Conservation (phyloP, 306 rosid species). For the Vigna radiata region DNA sequence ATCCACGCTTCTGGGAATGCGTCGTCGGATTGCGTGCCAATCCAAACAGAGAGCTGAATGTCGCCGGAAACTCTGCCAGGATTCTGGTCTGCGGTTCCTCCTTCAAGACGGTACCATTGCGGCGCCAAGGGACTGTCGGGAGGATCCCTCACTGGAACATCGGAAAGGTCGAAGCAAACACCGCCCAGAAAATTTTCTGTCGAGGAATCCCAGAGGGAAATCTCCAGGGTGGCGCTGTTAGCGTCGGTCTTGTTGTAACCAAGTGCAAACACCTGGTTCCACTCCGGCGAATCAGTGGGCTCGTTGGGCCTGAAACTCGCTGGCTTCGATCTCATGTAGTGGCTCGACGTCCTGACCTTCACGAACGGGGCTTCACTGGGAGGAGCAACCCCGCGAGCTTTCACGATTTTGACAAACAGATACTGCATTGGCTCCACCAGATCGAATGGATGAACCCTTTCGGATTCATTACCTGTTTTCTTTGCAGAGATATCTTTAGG, state of each 20-base stretch:
- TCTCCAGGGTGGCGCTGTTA: constrained; percentile 63
- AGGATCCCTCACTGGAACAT: constrained; percentile 56
- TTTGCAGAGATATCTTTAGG: constrained; percentile 68
- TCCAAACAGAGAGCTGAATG: constrained; percentile 56
- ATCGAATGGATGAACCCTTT: constrained; percentile 75
- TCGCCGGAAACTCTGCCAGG: constrained; percentile 52
- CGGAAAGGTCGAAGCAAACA: constrained; percentile 64
- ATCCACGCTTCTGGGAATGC: constrained; percentile 58
- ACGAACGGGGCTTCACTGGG: constrained; percentile 66
- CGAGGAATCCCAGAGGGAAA: constrained; percentile 70
- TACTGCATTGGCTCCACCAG: constrained; percentile 96
- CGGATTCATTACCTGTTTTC: constrained; percentile 41
- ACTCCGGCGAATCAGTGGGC: constrained; percentile 78
- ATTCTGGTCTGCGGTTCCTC: constrained; percentile 49
- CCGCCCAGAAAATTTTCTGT: constrained; percentile 83
- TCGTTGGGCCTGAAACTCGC: constrained; percentile 65
- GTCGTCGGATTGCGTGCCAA: constrained; percentile 58
- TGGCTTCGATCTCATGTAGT: constrained; percentile 57
- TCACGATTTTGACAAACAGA: constrained; percentile 71
- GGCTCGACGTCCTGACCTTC: constrained; percentile 59
- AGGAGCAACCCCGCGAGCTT: constrained; percentile 71
- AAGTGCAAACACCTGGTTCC: constrained; percentile 76
- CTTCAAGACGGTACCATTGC: constrained; percentile 63
- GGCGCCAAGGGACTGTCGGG: constrained; percentile 62
- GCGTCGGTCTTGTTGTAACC: constrained; percentile 63